A percentile compares a stretch with the other conserved stretches of the same genome.
Evolutionary conservation across 139 green algal species (phyloP).

Genomic region (Chloropicon primus): DNA sequence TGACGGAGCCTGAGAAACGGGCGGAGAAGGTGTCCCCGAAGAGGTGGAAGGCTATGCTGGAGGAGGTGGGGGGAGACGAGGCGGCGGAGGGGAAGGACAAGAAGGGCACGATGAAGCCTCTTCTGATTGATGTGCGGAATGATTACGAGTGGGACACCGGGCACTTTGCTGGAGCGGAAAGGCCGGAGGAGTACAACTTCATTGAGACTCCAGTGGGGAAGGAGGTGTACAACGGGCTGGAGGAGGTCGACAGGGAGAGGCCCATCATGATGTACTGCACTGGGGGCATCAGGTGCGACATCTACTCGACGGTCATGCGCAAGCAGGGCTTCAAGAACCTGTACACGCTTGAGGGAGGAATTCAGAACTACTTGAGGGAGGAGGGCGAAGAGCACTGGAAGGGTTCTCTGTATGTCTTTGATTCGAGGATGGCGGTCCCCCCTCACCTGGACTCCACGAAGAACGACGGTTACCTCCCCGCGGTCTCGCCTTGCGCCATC

Average conservation of each 20-base stretch:
- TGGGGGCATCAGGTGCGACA: conserved; percentile 96
- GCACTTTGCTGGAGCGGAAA: conserved; percentile 75
- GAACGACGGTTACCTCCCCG: not conserved
- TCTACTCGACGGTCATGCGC: conserved; percentile 82
- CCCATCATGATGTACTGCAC: conserved; percentile 99
- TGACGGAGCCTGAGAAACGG: conserved; percentile 11
- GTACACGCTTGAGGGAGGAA: conserved; percentile 85
- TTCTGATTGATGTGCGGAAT: conserved; percentile 93
- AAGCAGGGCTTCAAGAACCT: conserved; percentile 70
- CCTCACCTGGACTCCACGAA: not conserved
- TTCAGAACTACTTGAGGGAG: conserved; percentile 55
- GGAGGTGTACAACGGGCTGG: conserved; percentile 38
- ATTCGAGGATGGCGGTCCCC: conserved; percentile 57
- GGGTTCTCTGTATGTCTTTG: conserved; percentile 93
- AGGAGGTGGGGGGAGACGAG: not conserved
- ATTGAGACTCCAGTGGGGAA: conserved; percentile 50
- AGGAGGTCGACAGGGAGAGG: conserved; percentile 34
- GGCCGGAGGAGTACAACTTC: conserved; percentile 76
- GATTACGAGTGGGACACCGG: conserved; percentile 97
- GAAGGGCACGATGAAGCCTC: conserved; percentile 3
- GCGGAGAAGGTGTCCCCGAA: conserved; percentile 45
- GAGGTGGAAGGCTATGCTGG: conserved; percentile 55
- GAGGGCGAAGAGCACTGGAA: conserved; percentile 48
- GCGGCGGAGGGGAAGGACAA: not conserved
- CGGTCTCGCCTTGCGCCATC: not conserved